Evolutionary conservation across 352 stramenopile species (phyloP), one percentile per base, ranked within the genome.

Genomic region (Globisporangium splendens): DNA sequence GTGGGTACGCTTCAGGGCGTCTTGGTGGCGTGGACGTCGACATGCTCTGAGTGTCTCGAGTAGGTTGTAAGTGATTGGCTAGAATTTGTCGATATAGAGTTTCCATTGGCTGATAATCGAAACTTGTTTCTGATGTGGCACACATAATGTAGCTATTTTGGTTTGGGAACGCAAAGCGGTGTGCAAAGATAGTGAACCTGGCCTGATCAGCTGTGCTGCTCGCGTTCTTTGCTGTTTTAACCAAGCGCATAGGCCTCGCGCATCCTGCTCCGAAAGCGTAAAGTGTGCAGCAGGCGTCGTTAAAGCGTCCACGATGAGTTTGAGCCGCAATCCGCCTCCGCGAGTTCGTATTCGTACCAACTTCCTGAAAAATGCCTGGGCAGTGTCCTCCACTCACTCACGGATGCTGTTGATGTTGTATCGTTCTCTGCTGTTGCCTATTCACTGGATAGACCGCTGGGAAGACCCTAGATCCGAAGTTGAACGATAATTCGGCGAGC

Each of bases 1-100:
- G 83, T 6, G 83, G 83, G 52, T 93, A 91, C 56, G 81, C 83
- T 3, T 73, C 76, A 0, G 83, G 83, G 14, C 76, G 83, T 10
- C 77, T 93, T 7, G 80, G 79, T 1, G 83, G 72, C 41, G 62
- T 91, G 20, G 77, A 91, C 22, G 67, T 88, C 24, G 63, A 71
- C 24, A 15, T 51, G 11, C 61, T 72, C 38, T 72, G 38, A 61
- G 46, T 43, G 10, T 35, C 28, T 35, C 28, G 28, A 35, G 28
- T 8, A 35, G 3, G 28, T 35, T 11, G 24, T 2, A 31, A 31
- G 24, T 5, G 24, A 31, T 31, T 31, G 24, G 24, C 24, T 31
- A 31, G 24, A 31, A 31, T 2, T 31, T 31, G 24, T 31, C 2
- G 5, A 2, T 5, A 31, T 31, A 31, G 24, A 31, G 24, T 31